These are phyloP conservation scores for Leccinum subrobustum DNA, from an alignment of 1,284 basidiomycete genomes.

Conservation along the genomic window DNA sequence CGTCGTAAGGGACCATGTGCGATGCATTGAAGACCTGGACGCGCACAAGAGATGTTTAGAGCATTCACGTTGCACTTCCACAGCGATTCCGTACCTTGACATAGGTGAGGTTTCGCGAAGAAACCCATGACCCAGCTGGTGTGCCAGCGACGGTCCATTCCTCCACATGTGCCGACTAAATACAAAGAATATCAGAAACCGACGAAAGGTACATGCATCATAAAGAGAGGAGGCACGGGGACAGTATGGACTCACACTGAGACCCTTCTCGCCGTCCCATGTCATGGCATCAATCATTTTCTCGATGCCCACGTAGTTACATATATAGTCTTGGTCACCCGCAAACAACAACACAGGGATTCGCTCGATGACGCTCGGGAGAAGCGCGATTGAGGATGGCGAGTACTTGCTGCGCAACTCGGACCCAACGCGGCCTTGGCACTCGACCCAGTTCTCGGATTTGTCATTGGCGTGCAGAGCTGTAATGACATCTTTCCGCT, in stretches of 20 bases:
- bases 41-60: not conserved
- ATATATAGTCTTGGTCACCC: conserved; percentile 95
- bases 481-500: conserved; percentile 78
- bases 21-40: conserved; percentile 81
- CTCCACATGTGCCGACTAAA: conserved; percentile 69
- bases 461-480: conserved; percentile 85
- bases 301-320: conserved; percentile 92
- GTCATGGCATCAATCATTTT: conserved; percentile 78
- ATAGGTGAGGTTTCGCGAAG: conserved; percentile 90
- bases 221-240: conserved; percentile 1
- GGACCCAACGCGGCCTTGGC: conserved; percentile 65
- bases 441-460: conserved; percentile 88
- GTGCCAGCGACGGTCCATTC: conserved; percentile 81
- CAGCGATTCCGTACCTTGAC: conserved; percentile 57
- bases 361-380: conserved; percentile 78
- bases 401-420: conserved; percentile 61
- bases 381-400: conserved; percentile 71
- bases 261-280: conserved; percentile 86
- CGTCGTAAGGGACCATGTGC: conserved; percentile 93
- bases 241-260: conserved; percentile 61
- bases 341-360: conserved; percentile 91
- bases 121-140: conserved; percentile 88
- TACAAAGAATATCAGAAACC: not conserved
- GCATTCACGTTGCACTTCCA: not conserved
- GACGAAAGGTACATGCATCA: not conserved